Percentiles rank a stretch among this genome's conserved stretches.
Evolutionary conservation across 192 early-diverging fungal species (phyloP).

Genomic region (Backusella luteola): DNA sequence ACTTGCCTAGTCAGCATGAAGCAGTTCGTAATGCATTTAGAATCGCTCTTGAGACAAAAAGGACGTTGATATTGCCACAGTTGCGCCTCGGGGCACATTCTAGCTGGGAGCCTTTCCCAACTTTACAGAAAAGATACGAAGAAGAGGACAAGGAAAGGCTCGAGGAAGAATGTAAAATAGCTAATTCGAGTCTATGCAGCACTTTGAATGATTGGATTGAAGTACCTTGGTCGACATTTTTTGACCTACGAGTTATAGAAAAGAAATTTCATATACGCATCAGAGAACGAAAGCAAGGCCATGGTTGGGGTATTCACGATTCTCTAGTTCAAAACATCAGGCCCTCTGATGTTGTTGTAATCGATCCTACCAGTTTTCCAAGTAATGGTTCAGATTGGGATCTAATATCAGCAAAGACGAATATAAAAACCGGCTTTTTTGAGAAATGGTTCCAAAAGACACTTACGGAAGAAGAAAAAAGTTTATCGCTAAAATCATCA

Average conservation of each 20-base stretch:
- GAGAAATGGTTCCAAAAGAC: neutral
- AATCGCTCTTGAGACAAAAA: conserved; percentile 18
- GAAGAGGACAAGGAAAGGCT: neutral
- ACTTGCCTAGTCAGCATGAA: conserved; percentile 24
- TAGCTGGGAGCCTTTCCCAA: conserved; percentile 17
- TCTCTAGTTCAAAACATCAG: neutral
- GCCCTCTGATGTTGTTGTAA: conserved; percentile 6
- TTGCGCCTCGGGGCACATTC: conserved; percentile 2
- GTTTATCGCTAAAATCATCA: neutral
- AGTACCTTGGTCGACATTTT: conserved; percentile 31
- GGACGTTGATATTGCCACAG: conserved; percentile 21
- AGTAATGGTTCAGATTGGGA: conserved; percentile 18
- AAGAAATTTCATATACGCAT: conserved; percentile 21
- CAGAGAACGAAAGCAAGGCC: conserved; percentile 13
- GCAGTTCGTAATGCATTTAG: conserved; percentile 30
- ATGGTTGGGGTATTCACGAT: conserved; percentile 17
- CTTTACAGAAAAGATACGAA: conserved; percentile 5
- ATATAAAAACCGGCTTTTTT: neutral
- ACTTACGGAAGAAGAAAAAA: neutral
- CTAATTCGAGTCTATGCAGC: neutral
- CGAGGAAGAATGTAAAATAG: neutral
- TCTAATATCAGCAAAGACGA: neutral
- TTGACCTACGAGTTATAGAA: conserved; percentile 12
- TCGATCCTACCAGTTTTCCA: conserved; percentile 21
- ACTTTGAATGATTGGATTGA: conserved; percentile 16